A percentile compares a stretch with the other conserved stretches of the same genome.
These are phyloP conservation scores for Picea sitchensis DNA, from an alignment of 75 land plant genomes.

Conservation along the genomic window DNA sequence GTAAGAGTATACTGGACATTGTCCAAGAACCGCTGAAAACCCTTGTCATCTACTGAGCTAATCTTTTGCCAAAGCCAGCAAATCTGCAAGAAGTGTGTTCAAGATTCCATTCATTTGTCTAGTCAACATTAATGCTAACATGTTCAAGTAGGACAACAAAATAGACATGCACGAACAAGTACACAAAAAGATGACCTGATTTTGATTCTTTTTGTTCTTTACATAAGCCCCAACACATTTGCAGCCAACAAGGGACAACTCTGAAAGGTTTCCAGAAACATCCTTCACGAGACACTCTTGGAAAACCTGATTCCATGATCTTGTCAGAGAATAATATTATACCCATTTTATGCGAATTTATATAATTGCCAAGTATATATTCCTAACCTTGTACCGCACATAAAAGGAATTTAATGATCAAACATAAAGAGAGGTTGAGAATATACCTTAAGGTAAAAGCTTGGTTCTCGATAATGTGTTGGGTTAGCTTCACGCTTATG, in stretches of 20 bases:
- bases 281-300: constrained; percentile 63
- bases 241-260: constrained; percentile 66
- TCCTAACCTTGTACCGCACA: neutral
- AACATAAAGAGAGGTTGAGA: neutral
- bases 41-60: constrained; percentile 53
- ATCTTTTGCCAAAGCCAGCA: constrained; percentile 98
- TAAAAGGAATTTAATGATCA: neutral
- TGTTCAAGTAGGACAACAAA: neutral
- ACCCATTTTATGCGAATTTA: neutral
- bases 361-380: neutral
- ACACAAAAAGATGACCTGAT: constrained; percentile 52
- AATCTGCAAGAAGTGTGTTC: constrained; percentile 50
- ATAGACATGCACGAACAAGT: neutral
- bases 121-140: neutral
- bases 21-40: constrained; percentile 89
- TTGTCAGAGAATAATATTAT: neutral
- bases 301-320: constrained; percentile 48
- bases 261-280: constrained; percentile 61
- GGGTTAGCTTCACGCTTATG: constrained; percentile 83
- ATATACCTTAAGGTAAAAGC: constrained; percentile 89
- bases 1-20: constrained; percentile 75
- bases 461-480: constrained; percentile 91
- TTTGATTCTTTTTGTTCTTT: constrained; percentile 87
- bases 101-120: neutral
- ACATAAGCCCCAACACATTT: constrained; percentile 99